Evolutionary conservation across 768 basidiomycete species (phyloP), one percentile per base, ranked within the genome.

Genomic region (Suillus spraguei): DNA sequence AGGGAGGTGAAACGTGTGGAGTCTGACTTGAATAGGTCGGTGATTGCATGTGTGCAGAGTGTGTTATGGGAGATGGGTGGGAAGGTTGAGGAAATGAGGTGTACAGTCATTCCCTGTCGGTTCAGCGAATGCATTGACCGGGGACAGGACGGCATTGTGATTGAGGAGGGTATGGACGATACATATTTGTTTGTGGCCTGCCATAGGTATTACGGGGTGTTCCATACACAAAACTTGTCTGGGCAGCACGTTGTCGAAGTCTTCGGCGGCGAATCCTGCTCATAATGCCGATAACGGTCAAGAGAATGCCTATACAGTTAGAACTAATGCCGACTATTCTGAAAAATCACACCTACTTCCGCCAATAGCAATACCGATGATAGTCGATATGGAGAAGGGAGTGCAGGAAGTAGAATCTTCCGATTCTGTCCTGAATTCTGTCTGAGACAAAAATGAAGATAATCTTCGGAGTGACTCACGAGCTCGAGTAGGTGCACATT

Each of bases 11-110:
- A 35, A 1, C 4, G 32, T 28, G 20, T 36, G n/a, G 39, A 16
- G 55, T 33, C 22, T 42, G 59, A 5, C 41, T 36, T 20, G 47
- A 33, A 52, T 24, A 16, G 5, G 14, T 10, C 1, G 41, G 11
- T 1, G 36, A 14, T 59, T 24, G 61, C 32, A 35, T 59, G 28
- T n/a, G 38, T 41, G 60, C 4, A 9, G 33, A 36, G 2, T 28
- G 60, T 33, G 61, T 20, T 14, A 35, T 42, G 0, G 71, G 50
- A 2, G 68, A 50, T 28, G 55, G 63, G 46, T 24, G 10, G 4
- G 67, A 60, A 36, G 22, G 32, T 7, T 52, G 6, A 8, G 55
- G 50, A 11, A 63, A 53, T 20, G 38, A 39, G 11, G 39, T 17
- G 39, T 28, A 20, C 10, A 11, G 24, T 22, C 22, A 22, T 35